Conservation (phyloP, 305 asterid genomes). For the Rubia tinctorum region DNA sequence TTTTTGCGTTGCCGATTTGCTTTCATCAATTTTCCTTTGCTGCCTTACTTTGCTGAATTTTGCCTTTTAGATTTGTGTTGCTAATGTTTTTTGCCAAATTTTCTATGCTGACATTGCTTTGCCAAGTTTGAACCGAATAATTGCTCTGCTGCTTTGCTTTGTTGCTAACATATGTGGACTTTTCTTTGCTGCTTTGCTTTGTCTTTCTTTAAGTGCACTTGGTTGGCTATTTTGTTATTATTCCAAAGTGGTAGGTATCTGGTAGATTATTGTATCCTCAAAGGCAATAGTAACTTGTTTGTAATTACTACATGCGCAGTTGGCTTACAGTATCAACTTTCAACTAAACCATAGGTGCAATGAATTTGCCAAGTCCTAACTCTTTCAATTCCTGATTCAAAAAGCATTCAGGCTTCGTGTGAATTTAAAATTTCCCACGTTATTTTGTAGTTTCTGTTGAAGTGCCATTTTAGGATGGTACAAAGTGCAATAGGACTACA, state of each 20-base stretch:
- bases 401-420: not conserved
- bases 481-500: not conserved
- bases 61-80: too few species aligned
- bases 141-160: too few species aligned
- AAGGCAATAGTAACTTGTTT: not conserved
- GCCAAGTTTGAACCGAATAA: too few species aligned
- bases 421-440: too few species aligned
- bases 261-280: not conserved
- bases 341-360: not conserved
- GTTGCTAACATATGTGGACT: too few species aligned
- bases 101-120: too few species aligned
- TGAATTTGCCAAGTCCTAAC: not conserved
- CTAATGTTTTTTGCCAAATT: too few species aligned
- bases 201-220: not conserved
- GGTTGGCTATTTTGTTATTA: constrained; percentile 2
- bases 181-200: too few species aligned
- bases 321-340: not conserved
- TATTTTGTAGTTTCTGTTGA: not conserved
- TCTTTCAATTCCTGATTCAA: not conserved
- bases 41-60: too few species aligned
- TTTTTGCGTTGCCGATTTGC: too few species aligned
- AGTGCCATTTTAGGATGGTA: not conserved
- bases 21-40: too few species aligned
- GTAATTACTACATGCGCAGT: not conserved
- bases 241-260: not conserved